Evolutionary conservation across 2,329 filamentous ascomycete genomes (phyloP).

Genomic region (Pseudocercospora cruenta): DNA sequence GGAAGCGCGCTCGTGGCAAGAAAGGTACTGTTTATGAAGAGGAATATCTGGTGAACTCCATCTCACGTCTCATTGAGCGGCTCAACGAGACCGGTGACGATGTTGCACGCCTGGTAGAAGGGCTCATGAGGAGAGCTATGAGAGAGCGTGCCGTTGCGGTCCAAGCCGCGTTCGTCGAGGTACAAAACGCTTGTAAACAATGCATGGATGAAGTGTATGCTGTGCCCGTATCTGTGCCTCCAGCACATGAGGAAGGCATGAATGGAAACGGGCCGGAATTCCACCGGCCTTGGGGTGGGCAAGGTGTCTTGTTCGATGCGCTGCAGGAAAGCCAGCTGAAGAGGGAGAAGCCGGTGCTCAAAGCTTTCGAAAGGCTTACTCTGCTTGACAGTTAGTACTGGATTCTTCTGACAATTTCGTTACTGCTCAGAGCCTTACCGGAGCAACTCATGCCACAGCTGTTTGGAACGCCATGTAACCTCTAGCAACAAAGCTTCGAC

Average conservation of each 20-base stretch:
- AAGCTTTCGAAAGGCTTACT: constrained; percentile 52
- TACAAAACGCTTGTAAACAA: constrained; percentile 68
- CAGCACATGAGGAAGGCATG: background rate
- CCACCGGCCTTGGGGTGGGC: constrained; percentile 44
- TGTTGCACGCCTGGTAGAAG: constrained; percentile 73
- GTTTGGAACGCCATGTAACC: too few species aligned
- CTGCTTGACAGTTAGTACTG: constrained; percentile 39
- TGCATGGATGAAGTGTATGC: constrained; percentile 70
- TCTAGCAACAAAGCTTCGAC: too few species aligned
- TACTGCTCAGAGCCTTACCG: too few species aligned
- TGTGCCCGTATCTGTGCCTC: constrained; percentile 14
- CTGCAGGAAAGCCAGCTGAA: constrained; percentile 41
- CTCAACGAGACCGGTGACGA: constrained; percentile 75
- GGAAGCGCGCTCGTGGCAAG: constrained; percentile 90
- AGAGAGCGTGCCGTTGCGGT: constrained; percentile 81
- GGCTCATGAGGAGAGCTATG: constrained; percentile 80
- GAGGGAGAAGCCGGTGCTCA: constrained; percentile 57
- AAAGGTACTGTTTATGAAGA: constrained; percentile 98
- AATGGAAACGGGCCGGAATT: constrained; percentile 25
- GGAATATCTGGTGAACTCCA: constrained; percentile 90
- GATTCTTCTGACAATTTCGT: background rate
- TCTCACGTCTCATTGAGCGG: constrained; percentile 79
- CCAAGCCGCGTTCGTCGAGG: constrained; percentile 72
- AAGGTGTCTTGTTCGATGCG: constrained; percentile 52
- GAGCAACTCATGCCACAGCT: too few species aligned